These are phyloP conservation scores for Pythium sukuiense DNA, from an alignment of 352 stramenopile genomes.

Conservation along the genomic window DNA sequence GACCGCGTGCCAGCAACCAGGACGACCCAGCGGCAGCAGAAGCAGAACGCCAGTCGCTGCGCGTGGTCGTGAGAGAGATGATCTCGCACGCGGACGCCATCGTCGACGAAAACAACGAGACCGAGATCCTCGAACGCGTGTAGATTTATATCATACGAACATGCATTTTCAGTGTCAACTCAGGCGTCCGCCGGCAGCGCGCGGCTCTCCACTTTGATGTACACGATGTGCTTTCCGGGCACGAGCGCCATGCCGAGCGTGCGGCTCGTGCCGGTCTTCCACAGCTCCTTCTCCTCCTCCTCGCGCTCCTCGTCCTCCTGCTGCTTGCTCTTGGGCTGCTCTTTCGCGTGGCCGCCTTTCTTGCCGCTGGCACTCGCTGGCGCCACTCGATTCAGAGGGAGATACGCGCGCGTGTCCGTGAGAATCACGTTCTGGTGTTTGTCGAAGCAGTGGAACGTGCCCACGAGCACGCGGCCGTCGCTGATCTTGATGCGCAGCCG, in stretches of 20 bases:
- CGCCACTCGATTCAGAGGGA: constrained; percentile 30
- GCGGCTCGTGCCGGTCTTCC: constrained; percentile 39
- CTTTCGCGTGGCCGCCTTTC: constrained; percentile 25
- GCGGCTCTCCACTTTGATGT: constrained; percentile 54
- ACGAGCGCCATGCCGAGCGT: constrained; percentile 75
- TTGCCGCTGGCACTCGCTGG: constrained; percentile 17
- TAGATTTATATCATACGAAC: constrained; percentile 17
- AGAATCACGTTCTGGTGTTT: constrained; percentile 84
- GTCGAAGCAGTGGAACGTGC: constrained; percentile 78
- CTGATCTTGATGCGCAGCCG: constrained; percentile 66
- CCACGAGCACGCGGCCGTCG: constrained; percentile 66
- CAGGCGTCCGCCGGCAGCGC: background rate
- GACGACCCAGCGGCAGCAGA: constrained; percentile 14
- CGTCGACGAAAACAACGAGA: constrained; percentile 66
- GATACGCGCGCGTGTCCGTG: constrained; percentile 65
- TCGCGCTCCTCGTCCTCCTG: constrained; percentile 25
- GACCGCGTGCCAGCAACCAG: constrained; percentile 23
- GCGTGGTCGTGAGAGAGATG: constrained; percentile 62
- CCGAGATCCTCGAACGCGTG: constrained; percentile 48
- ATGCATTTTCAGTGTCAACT: background rate
- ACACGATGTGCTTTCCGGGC: constrained; percentile 73
- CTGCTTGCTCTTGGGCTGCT: background rate
- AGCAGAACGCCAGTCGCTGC: constrained; percentile 20
- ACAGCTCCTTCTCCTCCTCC: constrained; percentile 37
- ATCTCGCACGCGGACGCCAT: constrained; percentile 72